A percentile compares a stretch with the other conserved stretches of the same genome.
Conservation (phyloP, 2,329 filamentous ascomycete species). For the Aphanoascus verrucosus region DNA sequence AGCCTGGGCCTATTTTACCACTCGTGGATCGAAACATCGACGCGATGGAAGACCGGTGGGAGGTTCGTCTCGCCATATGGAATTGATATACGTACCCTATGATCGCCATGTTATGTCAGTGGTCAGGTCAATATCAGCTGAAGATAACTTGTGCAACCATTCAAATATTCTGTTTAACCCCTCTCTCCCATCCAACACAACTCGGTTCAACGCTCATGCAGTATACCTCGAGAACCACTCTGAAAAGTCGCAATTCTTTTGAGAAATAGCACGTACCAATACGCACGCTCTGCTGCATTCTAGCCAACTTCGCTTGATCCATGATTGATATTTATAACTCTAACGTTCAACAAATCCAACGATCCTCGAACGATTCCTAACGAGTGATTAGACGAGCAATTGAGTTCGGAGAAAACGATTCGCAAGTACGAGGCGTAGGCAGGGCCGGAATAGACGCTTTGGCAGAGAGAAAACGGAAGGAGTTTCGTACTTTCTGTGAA, state of each 20-base stretch:
- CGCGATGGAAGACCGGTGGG: neutral
- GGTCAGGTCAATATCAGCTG: constrained; percentile 1
- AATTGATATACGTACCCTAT: constrained; percentile 23
- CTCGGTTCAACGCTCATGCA: neutral
- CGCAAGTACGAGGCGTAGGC: neutral
- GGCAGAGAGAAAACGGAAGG: neutral
- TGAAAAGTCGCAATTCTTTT: neutral
- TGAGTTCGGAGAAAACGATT: neutral
- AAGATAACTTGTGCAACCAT: neutral
- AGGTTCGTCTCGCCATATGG: neutral
- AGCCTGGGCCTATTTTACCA: neutral
- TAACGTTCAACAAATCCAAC: constrained; percentile 4
- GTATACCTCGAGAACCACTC: too few species aligned
- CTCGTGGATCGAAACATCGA: neutral
- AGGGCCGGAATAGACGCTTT: neutral
- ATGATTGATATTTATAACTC: constrained; percentile 32
- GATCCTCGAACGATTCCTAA: neutral
- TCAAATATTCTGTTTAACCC: neutral
- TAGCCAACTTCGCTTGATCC: constrained; percentile 57
- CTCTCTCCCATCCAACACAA: neutral
- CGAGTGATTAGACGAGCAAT: neutral
- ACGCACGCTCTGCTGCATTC: constrained; percentile 55
- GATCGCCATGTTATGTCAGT: constrained; percentile 15
- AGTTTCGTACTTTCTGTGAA: neutral
- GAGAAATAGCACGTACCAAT: constrained; percentile 50